Evolutionary conservation across 1,139 yeast species (phyloP).

Genomic region (Taiozyma onychis): DNA sequence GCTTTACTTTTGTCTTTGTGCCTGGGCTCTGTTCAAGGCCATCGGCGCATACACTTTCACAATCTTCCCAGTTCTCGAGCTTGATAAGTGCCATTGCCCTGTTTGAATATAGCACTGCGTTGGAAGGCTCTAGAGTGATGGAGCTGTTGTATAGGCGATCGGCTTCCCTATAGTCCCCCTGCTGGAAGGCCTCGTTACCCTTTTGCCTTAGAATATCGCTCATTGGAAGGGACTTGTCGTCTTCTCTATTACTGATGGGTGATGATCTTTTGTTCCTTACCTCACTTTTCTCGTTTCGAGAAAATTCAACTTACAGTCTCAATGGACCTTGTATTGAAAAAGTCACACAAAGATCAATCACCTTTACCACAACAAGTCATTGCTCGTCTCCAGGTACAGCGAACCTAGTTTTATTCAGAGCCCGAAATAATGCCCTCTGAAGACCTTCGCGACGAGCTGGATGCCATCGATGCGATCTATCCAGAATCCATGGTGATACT

Average conservation of each 20-base stretch:
- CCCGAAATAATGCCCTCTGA: conserved; percentile 27
- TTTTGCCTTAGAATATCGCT: conserved; percentile 28
- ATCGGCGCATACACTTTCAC: conserved; percentile 51
- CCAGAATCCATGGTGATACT: conserved; percentile 50
- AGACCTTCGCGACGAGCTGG: conserved; percentile 70
- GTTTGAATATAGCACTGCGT: conserved; percentile 70
- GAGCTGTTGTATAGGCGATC: conserved; percentile 62
- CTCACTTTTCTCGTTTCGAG: neutral
- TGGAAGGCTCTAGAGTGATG: conserved; percentile 45
- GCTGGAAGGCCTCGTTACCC: conserved; percentile 67
- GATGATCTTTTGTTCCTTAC: neutral
- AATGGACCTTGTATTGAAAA: too few relatives aligned
- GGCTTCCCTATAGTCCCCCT: conserved; percentile 51
- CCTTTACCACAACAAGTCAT: conserved; percentile 7
- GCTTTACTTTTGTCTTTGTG: conserved; percentile 38
- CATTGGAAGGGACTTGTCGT: conserved; percentile 11
- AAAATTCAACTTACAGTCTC: too few relatives aligned
- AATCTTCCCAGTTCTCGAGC: conserved; percentile 48
- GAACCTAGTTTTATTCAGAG: neutral
- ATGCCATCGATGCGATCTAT: conserved; percentile 85
- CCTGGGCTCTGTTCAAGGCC: conserved; percentile 38
- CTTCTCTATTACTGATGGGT: neutral
- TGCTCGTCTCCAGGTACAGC: conserved; percentile 2
- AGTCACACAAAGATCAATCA: too few relatives aligned
- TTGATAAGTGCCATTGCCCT: conserved; percentile 70